Evolutionary conservation across 1,284 basidiomycete species (phyloP).

Genomic region (Gomphus bonarii): DNA sequence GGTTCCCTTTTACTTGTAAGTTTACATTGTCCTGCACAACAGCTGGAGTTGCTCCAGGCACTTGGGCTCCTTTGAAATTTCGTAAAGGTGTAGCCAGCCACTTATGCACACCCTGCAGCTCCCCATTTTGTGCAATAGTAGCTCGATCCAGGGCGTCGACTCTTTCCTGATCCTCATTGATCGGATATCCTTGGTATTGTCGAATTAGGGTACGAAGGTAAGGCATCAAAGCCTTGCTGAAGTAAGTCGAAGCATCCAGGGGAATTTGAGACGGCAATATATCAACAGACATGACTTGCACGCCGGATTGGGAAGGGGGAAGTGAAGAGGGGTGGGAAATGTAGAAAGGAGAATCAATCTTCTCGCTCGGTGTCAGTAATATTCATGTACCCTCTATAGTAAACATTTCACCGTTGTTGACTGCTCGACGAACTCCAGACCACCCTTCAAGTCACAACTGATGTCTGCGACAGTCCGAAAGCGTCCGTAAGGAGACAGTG

Average conservation of each 20-base stretch:
- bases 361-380: too few relatives aligned
- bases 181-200: constrained; percentile 21
- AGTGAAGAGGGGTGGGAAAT: constrained; percentile 32
- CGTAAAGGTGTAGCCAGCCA: constrained; percentile 51
- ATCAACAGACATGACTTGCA: constrained; percentile 80
- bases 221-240: constrained; percentile 55
- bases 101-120: constrained; percentile 39
- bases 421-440: constrained; percentile 70
- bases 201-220: constrained; percentile 56
- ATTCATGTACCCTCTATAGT: background rate
- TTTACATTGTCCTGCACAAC: background rate
- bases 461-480: constrained; percentile 75
- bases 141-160: constrained; percentile 49
- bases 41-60: background rate
- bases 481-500: constrained; percentile 36
- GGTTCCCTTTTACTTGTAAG: constrained; percentile 20
- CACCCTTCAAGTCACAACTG: constrained; percentile 80
- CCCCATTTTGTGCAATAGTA: constrained; percentile 57
- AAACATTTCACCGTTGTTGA: constrained; percentile 46
- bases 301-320: constrained; percentile 37
- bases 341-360: constrained; percentile 58
- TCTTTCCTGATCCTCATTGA: constrained; percentile 18
- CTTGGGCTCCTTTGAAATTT: constrained; percentile 25
- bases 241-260: constrained; percentile 69
- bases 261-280: constrained; percentile 82